Base-by-base conservation (phyloP, 352 stramenopile genomes). In the Blastocystis hominis region DNA sequence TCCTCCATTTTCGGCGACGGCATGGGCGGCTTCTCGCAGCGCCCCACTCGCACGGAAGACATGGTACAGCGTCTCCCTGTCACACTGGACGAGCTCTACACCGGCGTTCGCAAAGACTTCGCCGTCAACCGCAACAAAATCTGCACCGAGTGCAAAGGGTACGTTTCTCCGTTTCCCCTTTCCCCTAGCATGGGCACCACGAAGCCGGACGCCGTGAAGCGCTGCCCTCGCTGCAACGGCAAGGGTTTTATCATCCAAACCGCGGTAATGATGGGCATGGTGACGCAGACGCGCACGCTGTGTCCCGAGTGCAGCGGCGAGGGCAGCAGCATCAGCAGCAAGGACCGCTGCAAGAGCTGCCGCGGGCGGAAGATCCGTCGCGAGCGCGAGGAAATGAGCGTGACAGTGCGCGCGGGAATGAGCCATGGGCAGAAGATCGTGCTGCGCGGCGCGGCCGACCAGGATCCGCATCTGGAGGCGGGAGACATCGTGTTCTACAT, bases 401-500 rank as follows among this genome's bases (percentile, higher is more conserved):
- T 87, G 13, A 77, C 64, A 0, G 69, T 87, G 30, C 24, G 50
- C 5, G 55, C 77, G 20, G 77, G 77, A 34, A 87, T 75, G 64
- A 44, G 59, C n/a, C 62, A 87, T 30, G 77, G 77, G 3, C 62
- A 87, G 20, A 87, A 87, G 77, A 42, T 87, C 13, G 53, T 87
- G n/a, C 7, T 87, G 20, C 62, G 64, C 30, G 62, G 64, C 2
- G 64, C 61, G 13, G 61, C 77, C 1, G 64, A 87, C 30, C 62
- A 87, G 53, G 61, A 87, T 59, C 77, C 77, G 17, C 62, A 77
- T 46, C 15, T 77, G 47, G 64, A 78, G 44, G 77, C 77, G 42
- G 77, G 77, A 4, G 77, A 87, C 36, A 77, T 87, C 20, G 64
- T 87, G 24, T 87, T 87, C 34, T 78, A 78, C 44, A 78, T 87